Base-by-base conservation (phyloP, 441 rosid genomes). In the Dalechampia spathulata region DNA sequence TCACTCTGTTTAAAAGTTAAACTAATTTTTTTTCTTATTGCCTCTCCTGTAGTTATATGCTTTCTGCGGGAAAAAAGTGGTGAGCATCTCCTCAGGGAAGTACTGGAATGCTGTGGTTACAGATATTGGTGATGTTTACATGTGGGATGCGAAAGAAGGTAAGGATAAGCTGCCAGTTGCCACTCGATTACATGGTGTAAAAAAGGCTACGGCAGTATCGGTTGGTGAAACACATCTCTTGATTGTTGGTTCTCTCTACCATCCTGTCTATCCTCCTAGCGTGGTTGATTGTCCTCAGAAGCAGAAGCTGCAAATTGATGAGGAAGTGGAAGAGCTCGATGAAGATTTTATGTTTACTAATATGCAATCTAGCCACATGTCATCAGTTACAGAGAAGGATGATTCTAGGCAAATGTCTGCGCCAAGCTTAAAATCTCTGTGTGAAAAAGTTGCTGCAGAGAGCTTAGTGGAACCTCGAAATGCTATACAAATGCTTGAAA, bases 221-320 rank as follows among this genome's bases (percentile, higher is more conserved):
- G 97, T 90, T 53, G 99, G 99, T 41, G 97, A 93, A 78, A 87
- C 97, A 12, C 99, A 93, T 81, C 75, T 93, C 49, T 68, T 93
- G 81, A 76, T 86, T 34, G 75, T 90, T 57, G 80, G 81, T 52
- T 90, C 95, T 70, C 82, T 93, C 41, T 85, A 90, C 65, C 97
- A 93, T 69, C 97, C 95, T 36, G 58, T 70, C 25, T 81, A 78
- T 62, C 75, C 76, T 55, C 77, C 83, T 32, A 55, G 37, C 42
- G 46, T 49, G 69, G 63, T 67, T 41, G 47, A 60, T 59, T 72
- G 57, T 60, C 67, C 64, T 52, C 74, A 63, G 68, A 73, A 62
- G 38, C 46, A 57, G 55, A 75, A 72, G 68, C 57, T 64, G 60
- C 72, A 66, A 57, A 64, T 25, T 25, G 60, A 58, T 55, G 73